A percentile compares a stretch with the other conserved stretches of the same genome.
phyloP scores from a whole-genome alignment of 306 rosid species.

The Prunus armeniaca region DNA sequence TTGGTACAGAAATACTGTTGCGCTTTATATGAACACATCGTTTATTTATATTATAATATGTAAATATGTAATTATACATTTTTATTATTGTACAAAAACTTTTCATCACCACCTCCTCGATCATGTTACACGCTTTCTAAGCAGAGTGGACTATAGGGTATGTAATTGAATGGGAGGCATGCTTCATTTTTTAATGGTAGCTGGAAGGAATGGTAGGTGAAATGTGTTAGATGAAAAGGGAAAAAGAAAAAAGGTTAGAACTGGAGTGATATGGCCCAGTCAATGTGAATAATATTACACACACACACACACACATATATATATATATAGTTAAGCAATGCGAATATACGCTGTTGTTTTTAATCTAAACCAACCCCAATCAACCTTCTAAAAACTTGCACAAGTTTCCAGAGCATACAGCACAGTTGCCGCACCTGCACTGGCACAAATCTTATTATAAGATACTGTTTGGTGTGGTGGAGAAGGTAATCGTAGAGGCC shows the following conservation, averaged over 20 bases:
- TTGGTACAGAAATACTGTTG: too few species aligned
- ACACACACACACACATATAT: too few species aligned
- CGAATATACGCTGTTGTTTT: constrained; percentile 18
- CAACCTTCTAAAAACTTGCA: background rate
- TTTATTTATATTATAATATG: too few species aligned
- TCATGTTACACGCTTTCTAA: background rate
- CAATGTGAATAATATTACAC: background rate
- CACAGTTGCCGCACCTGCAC: background rate
- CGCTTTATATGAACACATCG: too few species aligned
- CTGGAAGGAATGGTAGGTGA: constrained; percentile 34
- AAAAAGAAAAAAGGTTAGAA: background rate
- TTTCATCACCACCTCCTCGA: too few species aligned
- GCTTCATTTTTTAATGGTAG: constrained; percentile 36
- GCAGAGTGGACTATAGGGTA: background rate
- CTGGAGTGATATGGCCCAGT: too few species aligned
- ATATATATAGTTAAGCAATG: too few species aligned
- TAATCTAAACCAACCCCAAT: constrained; percentile 8
- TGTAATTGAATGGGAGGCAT: background rate
- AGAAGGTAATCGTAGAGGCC: background rate
- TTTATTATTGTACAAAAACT: too few species aligned
- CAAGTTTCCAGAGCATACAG: background rate
- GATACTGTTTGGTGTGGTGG: background rate
- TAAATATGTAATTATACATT: too few species aligned
- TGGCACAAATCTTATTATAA: too few species aligned
- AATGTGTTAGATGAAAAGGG: background rate